phyloP scores from a whole-genome alignment of 1,284 basidiomycete genomes.

The Spongispora temasekensis region DNA sequence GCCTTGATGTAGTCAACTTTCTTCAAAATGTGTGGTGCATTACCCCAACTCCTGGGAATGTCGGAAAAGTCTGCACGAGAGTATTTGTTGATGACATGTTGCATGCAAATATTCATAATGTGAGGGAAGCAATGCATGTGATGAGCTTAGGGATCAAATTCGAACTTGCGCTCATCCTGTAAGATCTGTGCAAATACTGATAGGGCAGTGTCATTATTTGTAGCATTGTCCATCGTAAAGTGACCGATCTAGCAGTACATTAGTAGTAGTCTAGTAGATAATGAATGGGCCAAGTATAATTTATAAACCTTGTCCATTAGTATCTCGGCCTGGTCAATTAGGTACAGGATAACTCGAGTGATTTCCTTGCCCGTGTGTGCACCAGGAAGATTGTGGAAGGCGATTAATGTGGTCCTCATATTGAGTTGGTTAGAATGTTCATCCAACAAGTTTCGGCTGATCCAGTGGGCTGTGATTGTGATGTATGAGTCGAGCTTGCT shows the following conservation, averaged over 20 bases:
- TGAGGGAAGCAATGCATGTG: neutral
- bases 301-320: neutral
- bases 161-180: neutral
- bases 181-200: neutral
- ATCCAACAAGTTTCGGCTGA: neutral
- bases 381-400: neutral
- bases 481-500: neutral
- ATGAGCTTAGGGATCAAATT: neutral
- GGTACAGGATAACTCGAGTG: neutral
- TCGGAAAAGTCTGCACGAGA: neutral
- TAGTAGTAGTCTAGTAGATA: neutral
- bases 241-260: neutral
- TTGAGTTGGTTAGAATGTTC: neutral
- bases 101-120: neutral
- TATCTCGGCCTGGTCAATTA: neutral
- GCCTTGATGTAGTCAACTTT: neutral
- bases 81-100: neutral
- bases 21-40: neutral
- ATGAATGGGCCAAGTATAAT: neutral
- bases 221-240: neutral
- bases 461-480: neutral
- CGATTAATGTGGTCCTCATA: neutral
- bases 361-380: neutral
- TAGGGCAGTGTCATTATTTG: neutral
- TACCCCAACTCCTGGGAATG: neutral